phyloP scores from a whole-genome alignment of 2,329 filamentous ascomycete genomes.

The Fusarium continuum region DNA sequence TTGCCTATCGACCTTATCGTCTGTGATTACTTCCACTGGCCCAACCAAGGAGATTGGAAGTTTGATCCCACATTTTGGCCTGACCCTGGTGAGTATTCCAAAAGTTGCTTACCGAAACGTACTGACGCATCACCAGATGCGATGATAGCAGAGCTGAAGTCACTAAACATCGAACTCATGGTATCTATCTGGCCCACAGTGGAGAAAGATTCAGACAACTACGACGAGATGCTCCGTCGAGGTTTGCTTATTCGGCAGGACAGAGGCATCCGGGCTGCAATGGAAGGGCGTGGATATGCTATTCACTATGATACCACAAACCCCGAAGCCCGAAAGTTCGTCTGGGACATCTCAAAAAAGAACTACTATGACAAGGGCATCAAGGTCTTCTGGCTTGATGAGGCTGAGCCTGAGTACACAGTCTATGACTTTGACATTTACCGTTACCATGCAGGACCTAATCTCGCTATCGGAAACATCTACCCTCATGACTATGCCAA shows the following conservation, averaged over 20 bases:
- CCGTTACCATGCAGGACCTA: constrained; percentile 50
- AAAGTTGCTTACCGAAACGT: not conserved
- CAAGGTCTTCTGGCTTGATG: constrained; percentile 73
- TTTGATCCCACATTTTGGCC: constrained; percentile 73
- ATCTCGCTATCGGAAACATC: constrained; percentile 62
- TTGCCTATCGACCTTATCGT: constrained; percentile 73
- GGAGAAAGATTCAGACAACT: constrained; percentile 67
- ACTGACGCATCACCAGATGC: constrained; percentile 52
- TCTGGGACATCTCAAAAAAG: constrained; percentile 67
- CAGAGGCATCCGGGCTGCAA: constrained; percentile 64
- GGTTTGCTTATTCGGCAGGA: constrained; percentile 69
- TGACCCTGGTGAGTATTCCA: constrained; percentile 60
- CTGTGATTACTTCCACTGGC: constrained; percentile 75
- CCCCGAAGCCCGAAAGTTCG: constrained; percentile 63
- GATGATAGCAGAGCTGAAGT: constrained; percentile 69
- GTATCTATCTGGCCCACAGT: constrained; percentile 76
- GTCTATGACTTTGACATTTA: constrained; percentile 74
- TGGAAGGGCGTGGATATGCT: constrained; percentile 71
- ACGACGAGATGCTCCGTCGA: constrained; percentile 67
- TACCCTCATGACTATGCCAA: constrained; percentile 67
- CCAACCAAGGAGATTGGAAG: constrained; percentile 72
- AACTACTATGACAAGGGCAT: constrained; percentile 72
- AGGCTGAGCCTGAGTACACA: constrained; percentile 73
- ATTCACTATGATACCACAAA: constrained; percentile 73
- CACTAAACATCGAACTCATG: constrained; percentile 71